Percentiles rank a stretch among this genome's conserved stretches.
Evolutionary conservation across 768 basidiomycete species (phyloP).

Genomic region (Russula sp.): DNA sequence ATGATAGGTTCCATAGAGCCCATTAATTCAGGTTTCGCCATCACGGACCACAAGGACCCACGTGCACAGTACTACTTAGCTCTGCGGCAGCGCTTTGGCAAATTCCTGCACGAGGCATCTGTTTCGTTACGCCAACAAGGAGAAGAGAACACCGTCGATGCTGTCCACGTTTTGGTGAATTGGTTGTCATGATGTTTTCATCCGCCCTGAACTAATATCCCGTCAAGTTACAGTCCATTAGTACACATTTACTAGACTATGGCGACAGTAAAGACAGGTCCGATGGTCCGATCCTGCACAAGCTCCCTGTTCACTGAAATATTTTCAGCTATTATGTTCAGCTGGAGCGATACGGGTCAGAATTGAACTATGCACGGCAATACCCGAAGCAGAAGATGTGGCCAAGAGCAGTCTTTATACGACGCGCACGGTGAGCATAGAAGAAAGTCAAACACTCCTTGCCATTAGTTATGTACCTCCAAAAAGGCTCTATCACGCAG

Average conservation of each 20-base stretch:
- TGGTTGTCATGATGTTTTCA: neutral
- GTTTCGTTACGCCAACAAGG: slow-evolving; percentile 65
- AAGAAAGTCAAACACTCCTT: no score
- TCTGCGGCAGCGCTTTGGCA: slow-evolving; percentile 61
- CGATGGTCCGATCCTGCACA: slow-evolving; percentile 33
- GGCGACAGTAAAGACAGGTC: slow-evolving; percentile 63
- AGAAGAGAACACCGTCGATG: slow-evolving; percentile 78
- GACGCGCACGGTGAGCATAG: slow-evolving; percentile 55
- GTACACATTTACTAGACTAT: slow-evolving; percentile 71
- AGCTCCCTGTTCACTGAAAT: neutral
- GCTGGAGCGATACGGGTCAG: slow-evolving; percentile 54
- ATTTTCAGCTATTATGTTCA: slow-evolving; percentile 52
- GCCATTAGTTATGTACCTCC: neutral
- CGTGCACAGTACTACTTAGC: slow-evolving; percentile 47
- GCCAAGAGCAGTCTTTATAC: slow-evolving; percentile 69
- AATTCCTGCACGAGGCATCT: slow-evolving; percentile 69
- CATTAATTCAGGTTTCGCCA: slow-evolving; percentile 61
- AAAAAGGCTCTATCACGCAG: slow-evolving; percentile 59
- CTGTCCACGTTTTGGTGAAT: slow-evolving; percentile 64
- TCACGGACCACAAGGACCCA: slow-evolving; percentile 62
- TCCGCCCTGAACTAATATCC: neutral
- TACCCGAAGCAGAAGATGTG: slow-evolving; percentile 71
- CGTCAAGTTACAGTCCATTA: slow-evolving; percentile 58
- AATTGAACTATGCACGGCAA: slow-evolving; percentile 62
- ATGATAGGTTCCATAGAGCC: slow-evolving; percentile 67